Conservation (phyloP, 1,284 basidiomycete species). For the Sanguinoderma infundibulare region DNA sequence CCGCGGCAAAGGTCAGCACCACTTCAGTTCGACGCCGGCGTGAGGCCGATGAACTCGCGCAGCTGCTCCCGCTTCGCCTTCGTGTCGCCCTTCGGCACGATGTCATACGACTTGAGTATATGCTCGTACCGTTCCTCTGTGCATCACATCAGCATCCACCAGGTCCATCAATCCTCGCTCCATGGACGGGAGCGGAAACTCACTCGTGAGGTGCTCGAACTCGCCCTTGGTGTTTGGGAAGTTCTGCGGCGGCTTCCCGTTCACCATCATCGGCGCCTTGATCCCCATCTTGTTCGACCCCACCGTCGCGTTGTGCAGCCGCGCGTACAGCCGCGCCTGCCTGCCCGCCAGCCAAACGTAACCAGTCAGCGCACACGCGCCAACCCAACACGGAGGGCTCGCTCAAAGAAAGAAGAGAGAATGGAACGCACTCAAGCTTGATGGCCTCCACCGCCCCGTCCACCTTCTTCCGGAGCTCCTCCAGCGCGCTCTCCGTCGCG, state of each 20-base stretch:
- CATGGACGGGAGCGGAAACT: slow-evolving; percentile 13
- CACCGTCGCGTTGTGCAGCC: slow-evolving; percentile 39
- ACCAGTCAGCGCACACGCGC: neutral
- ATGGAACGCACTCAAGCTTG: slow-evolving; percentile 39
- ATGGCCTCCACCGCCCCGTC: slow-evolving; percentile 36
- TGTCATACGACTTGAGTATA: slow-evolving; percentile 39
- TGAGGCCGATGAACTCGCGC: slow-evolving; percentile 42
- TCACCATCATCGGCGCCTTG: slow-evolving; percentile 36
- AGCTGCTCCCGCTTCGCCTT: slow-evolving; percentile 41
- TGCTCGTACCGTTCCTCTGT: slow-evolving; percentile 46
- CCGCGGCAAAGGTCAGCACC: too few relatives aligned
- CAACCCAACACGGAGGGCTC: neutral
- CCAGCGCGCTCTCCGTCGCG: slow-evolving; percentile 26
- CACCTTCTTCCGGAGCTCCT: slow-evolving; percentile 39
- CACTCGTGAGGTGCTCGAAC: slow-evolving; percentile 46
- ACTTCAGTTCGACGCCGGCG: slow-evolving; percentile 22
- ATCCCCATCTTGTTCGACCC: slow-evolving; percentile 38
- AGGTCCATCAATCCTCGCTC: too few relatives aligned
- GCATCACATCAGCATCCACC: neutral
- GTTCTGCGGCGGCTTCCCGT: slow-evolving; percentile 40
- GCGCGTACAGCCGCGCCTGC: slow-evolving; percentile 41
- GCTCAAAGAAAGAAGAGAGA: neutral
- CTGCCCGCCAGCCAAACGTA: slow-evolving; percentile 26
- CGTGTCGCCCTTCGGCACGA: slow-evolving; percentile 41
- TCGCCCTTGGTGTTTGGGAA: slow-evolving; percentile 46